Conservation (phyloP, 2,329 filamentous ascomycete species). For the Pestalotiopsis sp. region DNA sequence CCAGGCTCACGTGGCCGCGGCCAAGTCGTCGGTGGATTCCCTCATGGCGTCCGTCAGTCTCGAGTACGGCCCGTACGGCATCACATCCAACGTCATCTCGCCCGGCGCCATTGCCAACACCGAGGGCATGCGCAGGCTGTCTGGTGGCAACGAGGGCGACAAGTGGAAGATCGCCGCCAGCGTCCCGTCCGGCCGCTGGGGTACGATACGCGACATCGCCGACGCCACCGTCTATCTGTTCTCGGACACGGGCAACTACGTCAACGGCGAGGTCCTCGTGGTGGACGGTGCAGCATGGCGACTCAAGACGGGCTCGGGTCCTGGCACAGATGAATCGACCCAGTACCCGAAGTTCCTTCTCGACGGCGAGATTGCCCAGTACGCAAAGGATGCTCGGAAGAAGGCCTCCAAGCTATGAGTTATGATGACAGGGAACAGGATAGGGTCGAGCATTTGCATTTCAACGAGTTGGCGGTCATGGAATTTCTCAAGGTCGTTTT, state of each 20-base stretch:
- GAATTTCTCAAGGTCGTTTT: background rate
- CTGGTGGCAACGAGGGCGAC: conserved; percentile 40
- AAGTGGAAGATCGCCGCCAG: conserved; percentile 37
- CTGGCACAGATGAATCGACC: conserved; percentile 52
- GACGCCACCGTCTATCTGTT: conserved; percentile 92
- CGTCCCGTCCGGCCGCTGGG: conserved; percentile 77
- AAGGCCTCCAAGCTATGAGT: conserved; percentile 44
- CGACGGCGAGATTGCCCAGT: conserved; percentile 40
- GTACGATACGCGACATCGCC: conserved; percentile 83
- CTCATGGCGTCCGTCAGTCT: conserved; percentile 79
- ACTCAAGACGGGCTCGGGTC: conserved; percentile 46
- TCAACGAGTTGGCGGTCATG: background rate
- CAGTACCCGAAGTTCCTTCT: conserved; percentile 56
- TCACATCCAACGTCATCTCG: conserved; percentile 87
- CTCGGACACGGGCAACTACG: conserved; percentile 81
- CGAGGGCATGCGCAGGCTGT: conserved; percentile 74
- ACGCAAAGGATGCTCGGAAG: conserved; percentile 43
- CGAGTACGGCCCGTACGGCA: conserved; percentile 85
- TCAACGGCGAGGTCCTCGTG: conserved; percentile 82
- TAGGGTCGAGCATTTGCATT: background rate
- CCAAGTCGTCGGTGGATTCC: conserved; percentile 89
- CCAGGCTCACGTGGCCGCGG: conserved; percentile 87
- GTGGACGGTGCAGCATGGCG: conserved; percentile 68
- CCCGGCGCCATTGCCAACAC: conserved; percentile 86
- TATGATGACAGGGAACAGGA: background rate